A percentile compares a stretch with the other conserved stretches of the same genome.
Conservation (phyloP, 2,329 filamentous ascomycete genomes). For the Penicillium hordei region DNA sequence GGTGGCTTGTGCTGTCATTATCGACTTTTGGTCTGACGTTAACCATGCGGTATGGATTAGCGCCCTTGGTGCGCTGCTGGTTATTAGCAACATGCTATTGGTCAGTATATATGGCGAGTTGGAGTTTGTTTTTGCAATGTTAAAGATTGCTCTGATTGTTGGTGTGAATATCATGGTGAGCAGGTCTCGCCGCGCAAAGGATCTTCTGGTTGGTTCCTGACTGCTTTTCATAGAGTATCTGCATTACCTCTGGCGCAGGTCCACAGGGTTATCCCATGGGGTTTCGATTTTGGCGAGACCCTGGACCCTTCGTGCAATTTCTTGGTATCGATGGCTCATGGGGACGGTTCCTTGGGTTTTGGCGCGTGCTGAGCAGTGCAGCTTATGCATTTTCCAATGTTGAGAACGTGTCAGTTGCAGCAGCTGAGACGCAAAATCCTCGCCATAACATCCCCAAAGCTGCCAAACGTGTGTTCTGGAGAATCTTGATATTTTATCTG, state of each 20-base stretch:
- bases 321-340: conserved; percentile 45
- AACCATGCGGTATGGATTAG: conserved; percentile 2
- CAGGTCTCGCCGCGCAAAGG: background rate
- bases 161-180: conserved; percentile 59
- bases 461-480: conserved; percentile 53
- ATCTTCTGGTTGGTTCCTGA: background rate
- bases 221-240: background rate
- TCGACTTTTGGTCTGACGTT: conserved; percentile 4
- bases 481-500: conserved; percentile 55
- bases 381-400: conserved; percentile 37
- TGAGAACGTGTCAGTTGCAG: conserved; percentile 48
- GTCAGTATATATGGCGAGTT: conserved; percentile 49
- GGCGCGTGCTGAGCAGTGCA: conserved; percentile 25
- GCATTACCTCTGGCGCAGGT: conserved; percentile 40
- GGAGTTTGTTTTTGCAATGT: conserved; percentile 52
- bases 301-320: conserved; percentile 42
- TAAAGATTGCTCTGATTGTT: conserved; percentile 61
- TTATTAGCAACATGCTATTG: background rate
- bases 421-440: conserved; percentile 51
- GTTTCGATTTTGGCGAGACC: conserved; percentile 45
- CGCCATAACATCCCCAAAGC: conserved; percentile 53
- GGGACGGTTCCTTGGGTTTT: conserved; percentile 45
- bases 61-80: background rate
- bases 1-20: conserved; percentile 6
- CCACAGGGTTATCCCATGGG: conserved; percentile 28